Percentiles rank a stretch among this genome's conserved stretches.
Conservation (phyloP, 1,284 basidiomycete species). For the Ceratobasidium theobromae region DNA sequence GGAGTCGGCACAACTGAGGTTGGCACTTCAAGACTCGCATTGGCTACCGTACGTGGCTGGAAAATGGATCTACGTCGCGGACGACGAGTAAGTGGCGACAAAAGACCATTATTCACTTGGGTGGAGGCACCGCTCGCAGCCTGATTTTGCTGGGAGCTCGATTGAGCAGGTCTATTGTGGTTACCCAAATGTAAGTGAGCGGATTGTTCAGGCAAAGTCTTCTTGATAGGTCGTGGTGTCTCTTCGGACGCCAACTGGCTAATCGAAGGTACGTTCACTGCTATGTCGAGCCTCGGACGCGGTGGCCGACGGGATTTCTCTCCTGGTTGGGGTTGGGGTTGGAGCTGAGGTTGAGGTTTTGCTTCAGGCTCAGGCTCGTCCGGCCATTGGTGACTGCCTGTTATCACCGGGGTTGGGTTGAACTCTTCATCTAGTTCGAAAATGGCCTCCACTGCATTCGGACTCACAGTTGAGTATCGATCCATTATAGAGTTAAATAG, state of each 20-base stretch:
- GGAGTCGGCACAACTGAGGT: neutral
- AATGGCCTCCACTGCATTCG: constrained; percentile 50
- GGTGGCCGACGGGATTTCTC: constrained; percentile 16
- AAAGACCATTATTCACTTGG: neutral
- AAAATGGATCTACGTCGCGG: constrained; percentile 13
- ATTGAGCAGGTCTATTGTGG: constrained; percentile 9
- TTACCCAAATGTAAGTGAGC: neutral
- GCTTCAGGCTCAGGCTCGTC: constrained; percentile 45
- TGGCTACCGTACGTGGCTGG: constrained; percentile 17
- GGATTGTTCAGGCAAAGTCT: neutral
- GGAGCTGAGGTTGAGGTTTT: too few relatives aligned
- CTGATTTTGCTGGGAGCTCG: neutral
- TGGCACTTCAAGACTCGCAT: neutral
- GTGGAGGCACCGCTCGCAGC: neutral
- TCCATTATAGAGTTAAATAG: neutral
- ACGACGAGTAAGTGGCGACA: neutral
- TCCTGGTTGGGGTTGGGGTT: constrained; percentile 41
- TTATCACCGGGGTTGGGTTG: constrained; percentile 35
- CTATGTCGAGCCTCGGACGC: constrained; percentile 25
- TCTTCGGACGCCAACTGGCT: constrained; percentile 22
- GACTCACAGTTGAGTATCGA: neutral
- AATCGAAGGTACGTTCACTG: constrained; percentile 27
- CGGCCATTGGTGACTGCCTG: constrained; percentile 59
- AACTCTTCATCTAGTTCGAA: constrained; percentile 81
- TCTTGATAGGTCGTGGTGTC: neutral